Percentiles rank a stretch among this genome's conserved stretches.
Conservation (phyloP, 176 grass and related monocot genomes). For the Triticum timopheevii region DNA sequence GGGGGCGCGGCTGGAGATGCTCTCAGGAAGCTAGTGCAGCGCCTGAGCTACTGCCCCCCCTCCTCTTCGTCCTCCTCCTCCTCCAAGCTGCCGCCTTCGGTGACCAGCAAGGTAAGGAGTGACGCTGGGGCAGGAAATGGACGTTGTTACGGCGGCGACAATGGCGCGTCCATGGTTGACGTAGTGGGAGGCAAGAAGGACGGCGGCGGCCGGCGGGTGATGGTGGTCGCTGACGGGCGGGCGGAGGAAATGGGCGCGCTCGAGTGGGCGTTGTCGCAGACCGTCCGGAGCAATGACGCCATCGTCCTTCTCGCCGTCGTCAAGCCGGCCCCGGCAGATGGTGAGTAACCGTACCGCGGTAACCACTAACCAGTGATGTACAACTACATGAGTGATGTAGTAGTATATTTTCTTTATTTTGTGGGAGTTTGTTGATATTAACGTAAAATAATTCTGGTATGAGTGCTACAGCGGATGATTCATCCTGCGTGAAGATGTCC, state of each 20-base stretch:
- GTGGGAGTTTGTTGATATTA: neutral
- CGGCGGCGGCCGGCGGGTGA: conserved; percentile 21
- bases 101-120: neutral
- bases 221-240: conserved; percentile 38
- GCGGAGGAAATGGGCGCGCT: conserved; percentile 49
- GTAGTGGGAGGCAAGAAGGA: neutral
- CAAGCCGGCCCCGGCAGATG: conserved; percentile 19
- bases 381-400: too few relatives aligned
- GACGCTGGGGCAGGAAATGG: neutral
- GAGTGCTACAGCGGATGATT: neutral
- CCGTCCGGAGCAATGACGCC: conserved; percentile 50
- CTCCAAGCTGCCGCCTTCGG: conserved; percentile 4
- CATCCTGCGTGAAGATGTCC: conserved; percentile 20
- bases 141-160: neutral
- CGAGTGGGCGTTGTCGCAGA: conserved; percentile 58
- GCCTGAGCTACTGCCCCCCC: neutral
- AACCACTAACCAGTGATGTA: neutral
- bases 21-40: conserved; percentile 33
- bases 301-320: conserved; percentile 51
- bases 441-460: neutral
- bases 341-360: neutral
- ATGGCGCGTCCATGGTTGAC: neutral
- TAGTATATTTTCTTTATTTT: too few relatives aligned
- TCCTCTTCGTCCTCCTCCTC: too few relatives aligned
- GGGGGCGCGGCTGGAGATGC: too few relatives aligned